Percentiles rank a stretch among this genome's conserved stretches.
Evolutionary conservation across 1,284 basidiomycete species (phyloP).

Genomic region (Tylopilus orsonianus): DNA sequence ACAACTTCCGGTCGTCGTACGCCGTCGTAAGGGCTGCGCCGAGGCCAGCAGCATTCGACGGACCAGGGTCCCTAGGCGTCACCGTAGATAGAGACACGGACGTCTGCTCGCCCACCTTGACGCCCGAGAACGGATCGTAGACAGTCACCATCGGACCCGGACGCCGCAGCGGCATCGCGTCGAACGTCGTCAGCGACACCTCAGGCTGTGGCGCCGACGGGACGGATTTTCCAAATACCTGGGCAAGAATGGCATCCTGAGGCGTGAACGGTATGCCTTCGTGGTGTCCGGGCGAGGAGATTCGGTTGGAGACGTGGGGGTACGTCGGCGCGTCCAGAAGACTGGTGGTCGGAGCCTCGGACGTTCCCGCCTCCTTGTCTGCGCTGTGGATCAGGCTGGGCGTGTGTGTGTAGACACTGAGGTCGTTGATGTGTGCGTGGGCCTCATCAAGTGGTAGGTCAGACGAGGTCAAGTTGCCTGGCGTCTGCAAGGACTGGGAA

Average conservation of each 20-base stretch:
- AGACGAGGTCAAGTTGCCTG: slow-evolving; percentile 21
- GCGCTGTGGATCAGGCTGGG: slow-evolving; percentile 22
- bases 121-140: slow-evolving; percentile 30
- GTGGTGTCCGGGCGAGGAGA: not conserved
- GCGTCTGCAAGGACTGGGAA: slow-evolving; percentile 16
- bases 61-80: slow-evolving; percentile 9
- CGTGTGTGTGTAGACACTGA: slow-evolving; percentile 19
- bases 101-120: slow-evolving; percentile 23
- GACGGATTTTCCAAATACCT: slow-evolving; percentile 41
- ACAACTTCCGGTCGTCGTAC: slow-evolving; percentile 46
- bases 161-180: slow-evolving; percentile 9
- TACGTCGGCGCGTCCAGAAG: slow-evolving; percentile 3
- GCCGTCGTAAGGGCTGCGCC: not conserved
- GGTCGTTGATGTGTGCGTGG: slow-evolving; percentile 26
- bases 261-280: slow-evolving; percentile 43
- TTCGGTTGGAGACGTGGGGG: slow-evolving; percentile 7
- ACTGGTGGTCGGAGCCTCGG: slow-evolving; percentile 4
- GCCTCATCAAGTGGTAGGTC: slow-evolving; percentile 25
- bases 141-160: slow-evolving; percentile 21
- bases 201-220: slow-evolving; percentile 12
- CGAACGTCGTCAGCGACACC: slow-evolving; percentile 14
- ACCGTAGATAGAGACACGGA: slow-evolving; percentile 10
- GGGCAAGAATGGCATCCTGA: slow-evolving; percentile 60
- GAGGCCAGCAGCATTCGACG: slow-evolving; percentile 3
- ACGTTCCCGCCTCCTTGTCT: slow-evolving; percentile 20